These are phyloP conservation scores for Flagelloscypha sp. DNA, from an alignment of 768 basidiomycete species.

Conservation along the genomic window DNA sequence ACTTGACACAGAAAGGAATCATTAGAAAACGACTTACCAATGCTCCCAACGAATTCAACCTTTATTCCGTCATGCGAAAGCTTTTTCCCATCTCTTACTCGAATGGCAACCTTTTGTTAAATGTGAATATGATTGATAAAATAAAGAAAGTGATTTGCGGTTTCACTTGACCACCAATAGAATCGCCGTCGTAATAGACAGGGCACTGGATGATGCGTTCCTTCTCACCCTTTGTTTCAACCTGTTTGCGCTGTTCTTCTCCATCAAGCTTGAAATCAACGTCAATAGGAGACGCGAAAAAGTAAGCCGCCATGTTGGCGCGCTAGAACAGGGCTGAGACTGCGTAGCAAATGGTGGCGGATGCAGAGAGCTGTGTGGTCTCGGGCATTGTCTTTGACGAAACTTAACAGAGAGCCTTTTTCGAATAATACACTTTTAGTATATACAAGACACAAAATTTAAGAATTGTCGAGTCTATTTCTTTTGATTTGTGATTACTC, in stretches of 20 bases:
- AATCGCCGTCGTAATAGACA: slow-evolving; percentile 93
- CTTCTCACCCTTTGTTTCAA: slow-evolving; percentile 86
- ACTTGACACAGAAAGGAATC: background rate
- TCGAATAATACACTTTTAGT: background rate
- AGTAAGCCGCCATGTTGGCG: slow-evolving; percentile 70
- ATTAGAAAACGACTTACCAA: slow-evolving; percentile 49
- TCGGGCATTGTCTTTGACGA: background rate
- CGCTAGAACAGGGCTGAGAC: background rate
- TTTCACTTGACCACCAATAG: slow-evolving; percentile 81
- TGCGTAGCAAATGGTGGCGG: too few species aligned
- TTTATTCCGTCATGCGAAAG: slow-evolving; percentile 94
- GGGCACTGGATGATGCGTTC: slow-evolving; percentile 80
- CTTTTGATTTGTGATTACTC: too few species aligned
- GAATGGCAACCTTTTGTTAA: slow-evolving; percentile 59
- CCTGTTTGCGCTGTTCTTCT: slow-evolving; percentile 81
- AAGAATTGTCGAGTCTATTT: too few species aligned
- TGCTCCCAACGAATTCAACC: slow-evolving; percentile 94
- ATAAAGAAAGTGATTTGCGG: slow-evolving; percentile 8
- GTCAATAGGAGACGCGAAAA: slow-evolving; percentile 88
- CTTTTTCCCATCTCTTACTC: slow-evolving; percentile 92
- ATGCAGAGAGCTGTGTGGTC: background rate
- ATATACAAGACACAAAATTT: slow-evolving; percentile 3
- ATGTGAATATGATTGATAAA: background rate
- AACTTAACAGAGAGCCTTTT: background rate
- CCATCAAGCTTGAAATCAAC: slow-evolving; percentile 83